phyloP scores from a whole-genome alignment of 2,329 filamentous ascomycete species.

The Diaporthe capsici region DNA sequence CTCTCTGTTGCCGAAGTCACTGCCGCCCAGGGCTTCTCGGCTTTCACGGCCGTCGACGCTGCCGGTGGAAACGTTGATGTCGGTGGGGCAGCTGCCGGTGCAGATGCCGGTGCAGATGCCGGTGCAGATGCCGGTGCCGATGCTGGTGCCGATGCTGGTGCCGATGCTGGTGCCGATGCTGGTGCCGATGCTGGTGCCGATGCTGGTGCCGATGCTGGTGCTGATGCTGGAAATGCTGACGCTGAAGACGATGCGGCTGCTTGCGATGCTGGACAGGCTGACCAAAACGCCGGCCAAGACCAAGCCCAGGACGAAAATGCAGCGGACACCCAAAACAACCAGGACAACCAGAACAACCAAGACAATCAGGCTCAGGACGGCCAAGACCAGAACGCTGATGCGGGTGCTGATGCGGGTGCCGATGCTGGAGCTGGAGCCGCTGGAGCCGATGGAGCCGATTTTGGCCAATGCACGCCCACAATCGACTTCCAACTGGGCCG shows the following conservation, averaged over 20 bases:
- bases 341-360: slow-evolving; percentile 35
- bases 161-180: not conserved
- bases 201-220: slow-evolving; percentile 38
- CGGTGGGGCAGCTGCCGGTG: not conserved
- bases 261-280: not conserved
- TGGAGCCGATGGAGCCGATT: slow-evolving; percentile 57
- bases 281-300: slow-evolving; percentile 19
- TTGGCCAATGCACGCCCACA: slow-evolving; percentile 68
- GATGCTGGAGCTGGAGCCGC: slow-evolving; percentile 32
- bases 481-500: slow-evolving; percentile 72
- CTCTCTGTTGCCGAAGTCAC: slow-evolving; percentile 74
- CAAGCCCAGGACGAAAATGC: not conserved
- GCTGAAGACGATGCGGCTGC: slow-evolving; percentile 33
- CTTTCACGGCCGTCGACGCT: slow-evolving; percentile 62
- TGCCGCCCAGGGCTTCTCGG: slow-evolving; percentile 71
- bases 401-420: slow-evolving; percentile 18
- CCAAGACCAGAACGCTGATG: slow-evolving; percentile 39
- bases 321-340: not conserved
- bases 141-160: too few species aligned
- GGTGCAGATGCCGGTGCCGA: slow-evolving; percentile 41
- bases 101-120: not conserved
- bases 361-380: slow-evolving; percentile 41
- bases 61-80: slow-evolving; percentile 46
- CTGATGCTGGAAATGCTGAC: slow-evolving; percentile 23
- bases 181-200: slow-evolving; percentile 40